phyloP scores from a whole-genome alignment of 202 grass and related monocot genomes.

The Setaria italica region DNA sequence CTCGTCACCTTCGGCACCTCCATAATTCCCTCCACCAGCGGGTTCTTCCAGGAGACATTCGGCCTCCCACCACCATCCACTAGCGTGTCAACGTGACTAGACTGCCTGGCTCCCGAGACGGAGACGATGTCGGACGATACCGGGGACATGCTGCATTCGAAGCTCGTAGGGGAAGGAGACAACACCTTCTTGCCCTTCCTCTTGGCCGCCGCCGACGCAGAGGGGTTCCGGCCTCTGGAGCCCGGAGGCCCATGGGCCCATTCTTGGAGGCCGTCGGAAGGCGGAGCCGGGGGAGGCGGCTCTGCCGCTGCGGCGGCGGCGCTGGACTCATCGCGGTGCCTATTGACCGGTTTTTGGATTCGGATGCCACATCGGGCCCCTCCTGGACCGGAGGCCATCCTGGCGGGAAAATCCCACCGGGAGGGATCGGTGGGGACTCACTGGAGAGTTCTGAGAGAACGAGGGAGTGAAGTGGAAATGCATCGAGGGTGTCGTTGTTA shows the following conservation, averaged over 20 bases:
- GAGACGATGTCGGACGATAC: neutral
- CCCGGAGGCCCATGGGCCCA: neutral
- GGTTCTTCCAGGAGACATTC: neutral
- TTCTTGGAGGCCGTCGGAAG: neutral
- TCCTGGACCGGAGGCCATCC: conserved; percentile 24
- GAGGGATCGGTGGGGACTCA: neutral
- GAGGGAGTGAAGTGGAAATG: neutral
- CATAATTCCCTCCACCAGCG: neutral
- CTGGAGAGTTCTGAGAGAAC: neutral
- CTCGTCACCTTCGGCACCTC: neutral
- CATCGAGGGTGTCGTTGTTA: neutral
- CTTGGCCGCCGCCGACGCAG: neutral
- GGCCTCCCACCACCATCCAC: neutral
- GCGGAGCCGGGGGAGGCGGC: neutral
- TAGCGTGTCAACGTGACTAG: neutral
- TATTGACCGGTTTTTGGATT: neutral
- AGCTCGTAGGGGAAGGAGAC: neutral
- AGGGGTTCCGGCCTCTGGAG: neutral
- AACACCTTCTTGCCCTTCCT: conserved; percentile 32
- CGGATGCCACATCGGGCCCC: neutral
- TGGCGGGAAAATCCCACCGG: conserved; percentile 9
- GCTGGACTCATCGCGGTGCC: neutral
- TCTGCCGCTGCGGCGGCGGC: neutral
- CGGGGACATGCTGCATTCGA: neutral
- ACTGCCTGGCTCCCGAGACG: neutral